Evolutionary conservation across 75 land plant genomes (phyloP).

Genomic region (Ceratopteris richardii): DNA sequence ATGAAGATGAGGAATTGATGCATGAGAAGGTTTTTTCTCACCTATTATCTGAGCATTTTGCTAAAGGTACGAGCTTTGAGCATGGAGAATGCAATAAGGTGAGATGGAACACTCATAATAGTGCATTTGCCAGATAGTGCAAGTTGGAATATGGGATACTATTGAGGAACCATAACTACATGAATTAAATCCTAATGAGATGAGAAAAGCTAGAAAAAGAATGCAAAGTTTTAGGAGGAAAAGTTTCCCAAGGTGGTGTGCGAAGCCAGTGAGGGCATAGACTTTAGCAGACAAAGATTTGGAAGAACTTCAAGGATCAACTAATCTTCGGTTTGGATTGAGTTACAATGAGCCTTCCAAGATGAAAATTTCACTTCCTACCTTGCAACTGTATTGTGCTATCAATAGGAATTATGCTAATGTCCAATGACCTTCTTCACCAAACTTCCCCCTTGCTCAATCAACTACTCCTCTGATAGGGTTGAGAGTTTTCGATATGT

Average conservation of each 20-base stretch:
- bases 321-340: slow-evolving; percentile 68
- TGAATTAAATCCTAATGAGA: too few species aligned
- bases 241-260: neutral
- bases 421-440: slow-evolving; percentile 8
- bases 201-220: too few species aligned
- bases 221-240: slow-evolving; percentile 2
- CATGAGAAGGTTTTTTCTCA: neutral
- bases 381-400: slow-evolving; percentile 54
- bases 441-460: slow-evolving; percentile 20
- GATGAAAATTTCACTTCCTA: slow-evolving; percentile 56
- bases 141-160: too few species aligned
- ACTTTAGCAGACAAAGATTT: slow-evolving; percentile 64
- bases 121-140: too few species aligned
- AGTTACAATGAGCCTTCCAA: slow-evolving; percentile 57
- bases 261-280: slow-evolving; percentile 18
- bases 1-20: neutral
- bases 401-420: slow-evolving; percentile 43
- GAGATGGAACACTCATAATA: too few species aligned
- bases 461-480: too few species aligned
- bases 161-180: too few species aligned
- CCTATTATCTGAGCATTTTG: neutral
- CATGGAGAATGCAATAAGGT: too few species aligned
- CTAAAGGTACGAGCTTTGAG: neutral
- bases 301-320: slow-evolving; percentile 62
- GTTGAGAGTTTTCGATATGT: too few species aligned